Evolutionary conservation across 331 rosid species (phyloP).

Genomic region (Saraca asoca): DNA sequence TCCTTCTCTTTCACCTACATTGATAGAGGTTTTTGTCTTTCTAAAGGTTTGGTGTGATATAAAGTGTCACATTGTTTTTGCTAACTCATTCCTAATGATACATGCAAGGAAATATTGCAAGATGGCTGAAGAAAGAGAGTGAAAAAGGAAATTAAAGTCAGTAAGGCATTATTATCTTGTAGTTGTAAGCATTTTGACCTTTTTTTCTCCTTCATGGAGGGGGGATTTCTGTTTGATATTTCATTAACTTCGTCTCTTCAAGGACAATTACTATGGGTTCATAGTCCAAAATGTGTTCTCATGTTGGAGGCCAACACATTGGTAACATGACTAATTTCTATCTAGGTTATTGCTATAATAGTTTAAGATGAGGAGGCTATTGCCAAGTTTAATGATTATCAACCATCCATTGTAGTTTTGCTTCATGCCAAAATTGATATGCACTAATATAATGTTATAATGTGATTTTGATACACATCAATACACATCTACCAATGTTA

Average conservation of each 20-base stretch:
- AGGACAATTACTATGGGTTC: neutral
- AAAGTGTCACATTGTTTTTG: conserved; percentile 29
- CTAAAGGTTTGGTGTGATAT: conserved; percentile 16
- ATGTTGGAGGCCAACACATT: conserved; percentile 21
- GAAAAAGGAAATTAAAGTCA: conserved; percentile 97
- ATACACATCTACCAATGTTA: conserved; percentile 52
- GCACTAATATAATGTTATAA: too few species aligned
- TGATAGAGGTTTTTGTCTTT: conserved; percentile 76
- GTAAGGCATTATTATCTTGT: conserved; percentile 67
- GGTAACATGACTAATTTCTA: conserved; percentile 27
- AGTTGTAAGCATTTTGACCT: neutral
- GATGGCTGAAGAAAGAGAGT: conserved; percentile 99
- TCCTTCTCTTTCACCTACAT: conserved; percentile 99
- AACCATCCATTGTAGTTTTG: conserved; percentile 69
- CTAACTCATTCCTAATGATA: conserved; percentile 37
- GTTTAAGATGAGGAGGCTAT: conserved; percentile 91
- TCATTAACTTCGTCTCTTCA: conserved; percentile 6
- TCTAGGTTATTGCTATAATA: conserved; percentile 78
- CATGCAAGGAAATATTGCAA: conserved; percentile 87
- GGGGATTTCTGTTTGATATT: neutral
- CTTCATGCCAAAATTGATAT: too few species aligned
- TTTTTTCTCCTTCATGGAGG: too few species aligned
- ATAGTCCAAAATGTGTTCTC: conserved; percentile 2
- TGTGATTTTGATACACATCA: too few species aligned
- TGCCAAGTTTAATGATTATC: conserved; percentile 72